phyloP scores from a whole-genome alignment of 192 early-diverging fungal species.

The Gamsiella multidivaricata region DNA sequence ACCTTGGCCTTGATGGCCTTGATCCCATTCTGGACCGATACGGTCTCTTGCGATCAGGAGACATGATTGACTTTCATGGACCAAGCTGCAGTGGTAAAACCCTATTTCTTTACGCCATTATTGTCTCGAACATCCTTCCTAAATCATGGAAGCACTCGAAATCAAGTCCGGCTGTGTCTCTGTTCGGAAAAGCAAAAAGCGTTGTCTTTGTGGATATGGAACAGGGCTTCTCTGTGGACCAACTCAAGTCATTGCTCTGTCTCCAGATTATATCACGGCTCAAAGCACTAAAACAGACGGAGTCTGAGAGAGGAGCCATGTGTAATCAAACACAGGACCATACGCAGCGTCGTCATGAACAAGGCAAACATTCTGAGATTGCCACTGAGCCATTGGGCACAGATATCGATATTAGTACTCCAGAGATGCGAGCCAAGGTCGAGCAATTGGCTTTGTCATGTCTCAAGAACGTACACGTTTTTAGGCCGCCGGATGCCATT shows the following conservation, averaged over 20 bases:
- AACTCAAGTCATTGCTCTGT: constrained; percentile 10
- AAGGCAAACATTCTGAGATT: background rate
- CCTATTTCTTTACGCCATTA: constrained; percentile 37
- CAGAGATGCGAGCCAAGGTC: constrained; percentile 17
- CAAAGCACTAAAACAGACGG: background rate
- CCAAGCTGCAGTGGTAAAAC: constrained; percentile 36
- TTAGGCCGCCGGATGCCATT: constrained; percentile 35
- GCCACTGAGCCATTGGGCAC: background rate
- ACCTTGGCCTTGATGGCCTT: constrained; percentile 29
- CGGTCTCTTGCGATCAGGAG: constrained; percentile 22
- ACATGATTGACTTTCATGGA: constrained; percentile 39
- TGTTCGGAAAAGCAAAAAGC: constrained; percentile 20
- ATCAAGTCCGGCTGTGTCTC: background rate
- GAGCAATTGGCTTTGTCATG: constrained; percentile 22
- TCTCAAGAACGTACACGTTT: constrained; percentile 34
- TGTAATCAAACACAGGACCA: background rate
- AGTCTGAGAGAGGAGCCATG: background rate
- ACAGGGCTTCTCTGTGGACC: constrained; percentile 18
- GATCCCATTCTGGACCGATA: constrained; percentile 20
- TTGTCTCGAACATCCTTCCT: constrained; percentile 39
- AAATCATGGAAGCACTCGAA: constrained; percentile 31
- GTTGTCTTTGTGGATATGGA: constrained; percentile 41
- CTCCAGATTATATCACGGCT: constrained; percentile 6
- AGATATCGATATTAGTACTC: constrained; percentile 2
- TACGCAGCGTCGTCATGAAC: background rate